phyloP scores from a whole-genome alignment of 345 rosid genomes.

The Euphorbia lathyris region DNA sequence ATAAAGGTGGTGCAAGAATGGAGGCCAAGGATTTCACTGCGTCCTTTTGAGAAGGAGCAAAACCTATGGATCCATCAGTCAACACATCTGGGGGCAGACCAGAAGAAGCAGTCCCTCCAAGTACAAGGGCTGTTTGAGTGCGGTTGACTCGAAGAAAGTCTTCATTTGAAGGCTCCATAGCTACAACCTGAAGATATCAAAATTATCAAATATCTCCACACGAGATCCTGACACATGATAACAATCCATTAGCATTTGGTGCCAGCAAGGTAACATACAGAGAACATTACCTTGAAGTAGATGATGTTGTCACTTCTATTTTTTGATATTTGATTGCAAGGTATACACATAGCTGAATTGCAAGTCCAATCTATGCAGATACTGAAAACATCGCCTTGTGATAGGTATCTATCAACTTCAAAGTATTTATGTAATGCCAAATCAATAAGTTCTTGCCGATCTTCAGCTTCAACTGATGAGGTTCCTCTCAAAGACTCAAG shows the following conservation, averaged over 20 bases:
- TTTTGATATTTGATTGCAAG: constrained; percentile 54
- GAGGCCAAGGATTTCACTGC: constrained; percentile 65
- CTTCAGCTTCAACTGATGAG: constrained; percentile 70
- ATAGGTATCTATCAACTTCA: constrained; percentile 64
- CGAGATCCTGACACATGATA: constrained; percentile 15
- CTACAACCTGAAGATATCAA: constrained; percentile 61
- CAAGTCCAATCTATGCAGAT: constrained; percentile 66
- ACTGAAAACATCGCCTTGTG: constrained; percentile 74
- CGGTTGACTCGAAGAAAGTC: constrained; percentile 64
- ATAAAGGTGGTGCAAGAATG: constrained; percentile 73
- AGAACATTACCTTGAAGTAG: constrained; percentile 68
- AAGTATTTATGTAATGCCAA: constrained; percentile 71
- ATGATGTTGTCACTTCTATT: constrained; percentile 35
- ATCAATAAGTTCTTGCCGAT: constrained; percentile 84
- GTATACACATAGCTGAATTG: constrained; percentile 63
- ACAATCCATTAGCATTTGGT: constrained; percentile 2
- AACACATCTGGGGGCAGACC: constrained; percentile 74
- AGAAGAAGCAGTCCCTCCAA: constrained; percentile 77
- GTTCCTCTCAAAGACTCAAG: constrained; percentile 56
- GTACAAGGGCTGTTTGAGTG: constrained; percentile 86
- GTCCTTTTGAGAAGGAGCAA: constrained; percentile 61
- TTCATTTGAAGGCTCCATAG: constrained; percentile 89
- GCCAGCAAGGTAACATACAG: not conserved
- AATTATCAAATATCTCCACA: constrained; percentile 26
- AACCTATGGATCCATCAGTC: constrained; percentile 43